Base-by-base conservation (phyloP, 257 asterid species). In the Nicotiana attenuata region DNA sequence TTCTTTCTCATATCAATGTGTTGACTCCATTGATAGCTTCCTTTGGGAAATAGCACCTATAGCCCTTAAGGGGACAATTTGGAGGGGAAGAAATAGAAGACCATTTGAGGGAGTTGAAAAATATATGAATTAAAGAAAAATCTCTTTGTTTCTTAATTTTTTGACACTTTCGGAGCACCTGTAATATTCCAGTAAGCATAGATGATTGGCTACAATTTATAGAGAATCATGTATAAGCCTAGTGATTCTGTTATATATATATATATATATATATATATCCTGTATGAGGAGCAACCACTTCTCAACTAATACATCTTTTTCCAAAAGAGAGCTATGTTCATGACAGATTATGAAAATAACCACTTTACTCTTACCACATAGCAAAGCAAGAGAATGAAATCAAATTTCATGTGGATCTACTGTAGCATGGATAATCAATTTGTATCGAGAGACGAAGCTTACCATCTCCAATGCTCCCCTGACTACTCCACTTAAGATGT, bases 401-500 rank as follows among this genome's bases (percentile, higher is more conserved):
- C 60, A 71, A 22, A 15, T 5, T 41, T 71, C 14, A 45, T 6
- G 4, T 26, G 20, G 78, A 13, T 14, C 22, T 22, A 13, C 78
- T 22, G 60, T 45, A 71, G 78, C 38, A 71, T 45, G 35, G 60
- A 45, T 71, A 20, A 45, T 24, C 60, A 73, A 38, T 73, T 45
- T 73, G 78, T 47, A 73, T 73, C 24, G 92, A 83, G 97, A 91
- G 77, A 92, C 52, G 16, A 82, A 81, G 73, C 94, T 89, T 83
- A 96, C 99, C 99, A 96, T 96, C 90, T 96, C 99, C 65, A 96
- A 88, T 73, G 99, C 97, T 85, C 99, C 99, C 83, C 93, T 86
- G 84, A 96, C 83, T 69, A 96, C 98, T 82, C 98, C 99, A 88
- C 98, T 93, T 71, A 96, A 83, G 81, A 96, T 90, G 83, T 94